These are phyloP conservation scores for Aspergillus nomiae DNA, from an alignment of 2,329 filamentous ascomycete genomes.

Conservation along the genomic window DNA sequence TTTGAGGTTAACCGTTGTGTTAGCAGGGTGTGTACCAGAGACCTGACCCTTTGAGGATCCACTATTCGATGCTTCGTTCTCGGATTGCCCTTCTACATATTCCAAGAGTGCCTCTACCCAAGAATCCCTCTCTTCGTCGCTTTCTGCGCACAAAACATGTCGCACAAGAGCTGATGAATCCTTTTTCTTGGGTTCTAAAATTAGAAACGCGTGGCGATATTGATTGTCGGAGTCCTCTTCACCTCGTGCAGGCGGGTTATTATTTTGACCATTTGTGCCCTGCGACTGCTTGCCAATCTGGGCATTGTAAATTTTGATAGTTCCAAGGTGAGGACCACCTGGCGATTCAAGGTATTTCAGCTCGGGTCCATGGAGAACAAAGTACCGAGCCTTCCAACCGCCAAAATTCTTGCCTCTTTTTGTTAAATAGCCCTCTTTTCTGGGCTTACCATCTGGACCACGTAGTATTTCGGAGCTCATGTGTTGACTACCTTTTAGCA, in stretches of 20 bases:
- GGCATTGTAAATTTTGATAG: conserved; percentile 86
- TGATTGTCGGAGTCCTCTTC: conserved; percentile 86
- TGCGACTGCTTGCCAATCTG: conserved; percentile 93
- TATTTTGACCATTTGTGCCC: conserved; percentile 55
- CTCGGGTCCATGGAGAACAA: conserved; percentile 68
- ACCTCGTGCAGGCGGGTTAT: conserved; percentile 61
- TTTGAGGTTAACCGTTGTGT: conserved; percentile 27
- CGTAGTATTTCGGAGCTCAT: conserved; percentile 37
- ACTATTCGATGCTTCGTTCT: conserved; percentile 30
- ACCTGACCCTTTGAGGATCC: conserved; percentile 21
- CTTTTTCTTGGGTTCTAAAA: conserved; percentile 94
- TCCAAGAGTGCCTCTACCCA: conserved; percentile 91
- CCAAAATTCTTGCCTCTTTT: conserved; percentile 99
- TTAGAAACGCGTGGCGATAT: conserved; percentile 93
- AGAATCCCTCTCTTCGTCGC: conserved; percentile 83
- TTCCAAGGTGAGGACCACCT: conserved; percentile 85
- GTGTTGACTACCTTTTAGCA: conserved; percentile 44
- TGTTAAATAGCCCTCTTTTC: conserved; percentile 87
- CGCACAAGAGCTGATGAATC: conserved; percentile 85
- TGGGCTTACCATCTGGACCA: conserved; percentile 66
- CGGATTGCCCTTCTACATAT: conserved; percentile 69
- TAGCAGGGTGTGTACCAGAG: conserved; percentile 21
- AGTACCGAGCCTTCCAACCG: conserved; percentile 89
- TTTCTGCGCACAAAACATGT: conserved; percentile 94
- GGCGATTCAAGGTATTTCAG: conserved; percentile 91